Evolutionary conservation across 805 yeast genomes (phyloP).

Genomic region (Candida pseudoglaebosa): DNA sequence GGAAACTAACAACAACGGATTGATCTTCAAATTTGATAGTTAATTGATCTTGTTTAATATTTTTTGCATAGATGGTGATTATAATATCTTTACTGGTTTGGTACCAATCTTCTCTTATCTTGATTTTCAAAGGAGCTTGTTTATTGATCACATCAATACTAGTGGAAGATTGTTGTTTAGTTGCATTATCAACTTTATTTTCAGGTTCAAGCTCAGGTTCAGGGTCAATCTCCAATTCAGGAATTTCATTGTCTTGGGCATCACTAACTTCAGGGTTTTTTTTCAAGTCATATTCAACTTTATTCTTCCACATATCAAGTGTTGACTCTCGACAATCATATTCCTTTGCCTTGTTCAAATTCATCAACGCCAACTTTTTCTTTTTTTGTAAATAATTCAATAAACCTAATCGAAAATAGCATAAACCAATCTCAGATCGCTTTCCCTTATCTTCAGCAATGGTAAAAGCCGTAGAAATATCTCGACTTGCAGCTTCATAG

Average conservation of each 20-base stretch:
- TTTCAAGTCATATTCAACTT: conserved; percentile 30
- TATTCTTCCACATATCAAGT: conserved; percentile 44
- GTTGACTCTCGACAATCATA: conserved; percentile 44
- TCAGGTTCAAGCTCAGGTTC: background rate
- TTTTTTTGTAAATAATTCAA: conserved; percentile 41
- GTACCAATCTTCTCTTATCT: conserved; percentile 47
- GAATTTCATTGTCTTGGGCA: conserved; percentile 7
- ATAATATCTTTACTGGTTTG: conserved; percentile 58
- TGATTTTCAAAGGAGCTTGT: conserved; percentile 35
- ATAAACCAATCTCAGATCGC: conserved; percentile 42
- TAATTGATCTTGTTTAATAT: conserved; percentile 49
- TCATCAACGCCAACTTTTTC: conserved; percentile 35
- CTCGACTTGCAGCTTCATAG: conserved; percentile 45
- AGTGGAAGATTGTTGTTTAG: conserved; percentile 14
- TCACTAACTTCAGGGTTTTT: conserved; percentile 16
- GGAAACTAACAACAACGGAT: conserved; percentile 43
- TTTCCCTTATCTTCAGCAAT: conserved; percentile 46
- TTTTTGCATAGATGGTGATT: conserved; percentile 67
- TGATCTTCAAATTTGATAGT: conserved; percentile 35
- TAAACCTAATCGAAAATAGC: conserved; percentile 48
- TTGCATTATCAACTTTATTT: background rate
- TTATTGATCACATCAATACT: conserved; percentile 31
- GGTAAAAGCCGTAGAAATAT: conserved; percentile 41
- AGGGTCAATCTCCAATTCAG: conserved; percentile 1
- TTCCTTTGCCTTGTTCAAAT: conserved; percentile 40